Conservation (phyloP, 768 basidiomycete species). For the Gymnopilus junonius region DNA sequence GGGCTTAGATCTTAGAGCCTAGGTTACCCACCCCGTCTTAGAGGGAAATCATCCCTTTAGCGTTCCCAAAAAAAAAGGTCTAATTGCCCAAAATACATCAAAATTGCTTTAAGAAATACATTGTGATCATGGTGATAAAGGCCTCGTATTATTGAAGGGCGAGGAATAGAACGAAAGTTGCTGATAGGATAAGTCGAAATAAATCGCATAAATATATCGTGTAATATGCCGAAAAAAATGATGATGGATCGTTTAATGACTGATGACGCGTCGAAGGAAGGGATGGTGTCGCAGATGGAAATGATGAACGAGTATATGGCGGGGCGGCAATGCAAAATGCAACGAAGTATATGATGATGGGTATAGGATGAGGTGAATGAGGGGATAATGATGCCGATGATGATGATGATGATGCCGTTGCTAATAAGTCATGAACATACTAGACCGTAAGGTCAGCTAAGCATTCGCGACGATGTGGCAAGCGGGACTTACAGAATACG, state of each 20-base stretch:
- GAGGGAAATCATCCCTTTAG: too few relatives aligned
- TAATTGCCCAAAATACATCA: neutral
- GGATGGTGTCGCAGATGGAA: neutral
- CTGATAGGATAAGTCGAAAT: neutral
- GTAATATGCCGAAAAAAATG: neutral
- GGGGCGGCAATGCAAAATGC: neutral
- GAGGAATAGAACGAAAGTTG: neutral
- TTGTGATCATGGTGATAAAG: neutral
- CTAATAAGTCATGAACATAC: neutral
- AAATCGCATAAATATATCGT: neutral
- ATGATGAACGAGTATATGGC: neutral
- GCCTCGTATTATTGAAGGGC: constrained; percentile 1
- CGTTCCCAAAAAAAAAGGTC: neutral
- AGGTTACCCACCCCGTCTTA: too few relatives aligned
- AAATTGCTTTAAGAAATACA: neutral
- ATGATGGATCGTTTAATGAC: neutral
- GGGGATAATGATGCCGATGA: neutral
- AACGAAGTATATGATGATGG: neutral
- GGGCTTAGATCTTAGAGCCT: too few relatives aligned
- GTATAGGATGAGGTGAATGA: neutral
- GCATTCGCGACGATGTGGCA: neutral
- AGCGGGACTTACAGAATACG: neutral
- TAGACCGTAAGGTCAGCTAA: neutral
- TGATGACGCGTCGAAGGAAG: neutral
- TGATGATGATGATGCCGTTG: neutral